Percentiles rank a stretch among this genome's conserved stretches.
Conservation (phyloP, 805 yeast species). For the Komagataella kurtzmanii region DNA sequence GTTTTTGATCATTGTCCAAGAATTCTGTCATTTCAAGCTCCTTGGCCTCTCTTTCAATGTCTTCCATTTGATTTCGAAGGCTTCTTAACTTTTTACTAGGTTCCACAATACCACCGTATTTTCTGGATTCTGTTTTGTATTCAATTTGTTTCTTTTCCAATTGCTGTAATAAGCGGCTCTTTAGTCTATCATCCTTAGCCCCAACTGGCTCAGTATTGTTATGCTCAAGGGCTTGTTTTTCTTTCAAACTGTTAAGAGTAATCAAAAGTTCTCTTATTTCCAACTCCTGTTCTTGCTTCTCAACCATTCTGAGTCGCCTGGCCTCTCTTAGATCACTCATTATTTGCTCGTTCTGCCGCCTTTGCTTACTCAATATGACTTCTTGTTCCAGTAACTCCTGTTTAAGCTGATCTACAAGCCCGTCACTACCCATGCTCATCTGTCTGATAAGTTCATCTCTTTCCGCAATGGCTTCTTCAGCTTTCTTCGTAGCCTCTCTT, state of each 20-base stretch:
- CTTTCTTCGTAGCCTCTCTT: slow-evolving; percentile 23
- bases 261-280: slow-evolving; percentile 66
- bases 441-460: slow-evolving; percentile 15
- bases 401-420: slow-evolving; percentile 45
- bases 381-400: slow-evolving; percentile 54
- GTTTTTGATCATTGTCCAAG: slow-evolving; percentile 24
- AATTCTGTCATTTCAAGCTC: slow-evolving; percentile 80
- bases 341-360: slow-evolving; percentile 49
- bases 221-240: slow-evolving; percentile 5
- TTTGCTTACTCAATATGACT: slow-evolving; percentile 39
- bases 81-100: slow-evolving; percentile 67
- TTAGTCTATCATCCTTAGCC: slow-evolving; percentile 18
- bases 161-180: slow-evolving; percentile 24
- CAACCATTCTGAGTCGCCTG: slow-evolving; percentile 42
- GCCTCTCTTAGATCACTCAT: slow-evolving; percentile 49
- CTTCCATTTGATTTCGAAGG: slow-evolving; percentile 74
- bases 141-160: slow-evolving; percentile 34
- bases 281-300: slow-evolving; percentile 63
- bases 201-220: slow-evolving; percentile 11
- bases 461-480: slow-evolving; percentile 29
- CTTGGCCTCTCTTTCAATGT: slow-evolving; percentile 71
- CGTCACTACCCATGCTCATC: slow-evolving; percentile 56
- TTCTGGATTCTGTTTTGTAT: slow-evolving; percentile 16
- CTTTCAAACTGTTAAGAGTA: slow-evolving; percentile 34
- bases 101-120: slow-evolving; percentile 38